Evolutionary conservation across 202 grass and related monocot genomes (phyloP), one percentile per base, ranked within the genome.

Genomic region (Hordeum pubiflorum): DNA sequence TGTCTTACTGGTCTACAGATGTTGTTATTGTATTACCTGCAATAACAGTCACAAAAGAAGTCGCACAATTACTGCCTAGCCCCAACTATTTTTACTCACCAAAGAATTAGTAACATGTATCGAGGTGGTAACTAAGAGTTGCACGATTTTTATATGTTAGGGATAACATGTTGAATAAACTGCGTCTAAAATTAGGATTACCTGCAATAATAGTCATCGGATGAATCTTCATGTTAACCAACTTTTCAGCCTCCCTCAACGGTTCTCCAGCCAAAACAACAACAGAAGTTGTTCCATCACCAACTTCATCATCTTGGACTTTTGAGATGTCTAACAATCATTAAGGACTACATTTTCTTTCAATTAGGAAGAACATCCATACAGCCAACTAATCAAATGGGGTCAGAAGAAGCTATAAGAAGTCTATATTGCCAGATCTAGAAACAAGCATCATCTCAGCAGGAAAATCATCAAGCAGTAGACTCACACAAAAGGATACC

Each of bases 201-300:
- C 94, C 94, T 84, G 92, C 94, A 87, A 97, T 97, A 69, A 97
- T 97, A 76, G 94, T 97, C 94, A 97, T 97, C 0, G 92, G 94
- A 91, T 97, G 94, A 76, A 97, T 97, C 79, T 97, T 97, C 85
- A 89, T 89, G 78, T 91, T 93, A 72, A 89, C 73, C 73, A 97
- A 82, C 67, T 94, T 94, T 81, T 97, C 95, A 21, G 95, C 90
- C 68, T 94, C 88, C 83, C 88, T 89, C 88, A 97, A 56, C 46
- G 94, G 90, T 61, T 97, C 95, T 69, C 95, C 95, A 75, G 95
- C 95, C 72, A 97, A 91, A 90, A 97, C 86, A 79, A 94, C 95
- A 2, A 97, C 95, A 86, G 95, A 94, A 74, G 95, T 97, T 41
- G 92, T 97, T 20, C 95, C 95, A 72, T 97, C 95, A 80, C 95